These are phyloP conservation scores for Anisodus acutangulus DNA, from an alignment of 257 asterid species.

Conservation along the genomic window DNA sequence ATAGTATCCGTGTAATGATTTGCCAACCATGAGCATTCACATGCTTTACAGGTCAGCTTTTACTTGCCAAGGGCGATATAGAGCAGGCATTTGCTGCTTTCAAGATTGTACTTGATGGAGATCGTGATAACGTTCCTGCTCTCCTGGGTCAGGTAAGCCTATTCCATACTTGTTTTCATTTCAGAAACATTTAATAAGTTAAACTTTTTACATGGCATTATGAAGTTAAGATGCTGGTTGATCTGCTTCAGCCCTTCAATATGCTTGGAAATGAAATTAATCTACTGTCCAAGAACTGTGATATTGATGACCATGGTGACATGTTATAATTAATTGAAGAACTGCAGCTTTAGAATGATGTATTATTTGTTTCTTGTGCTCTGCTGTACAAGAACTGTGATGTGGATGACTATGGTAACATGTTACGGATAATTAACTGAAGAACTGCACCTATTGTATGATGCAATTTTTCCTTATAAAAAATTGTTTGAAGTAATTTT, in stretches of 20 bases:
- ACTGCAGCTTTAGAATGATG: slow-evolving; percentile 4
- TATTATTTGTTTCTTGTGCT: background rate
- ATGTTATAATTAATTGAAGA: slow-evolving; percentile 14
- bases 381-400: background rate
- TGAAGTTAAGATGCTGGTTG: slow-evolving; percentile 17
- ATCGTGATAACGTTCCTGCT: slow-evolving; percentile 91
- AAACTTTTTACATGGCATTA: background rate
- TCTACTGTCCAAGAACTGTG: slow-evolving; percentile 9
- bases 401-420: background rate
- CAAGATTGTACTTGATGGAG: slow-evolving; percentile 95
- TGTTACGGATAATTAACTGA: slow-evolving; percentile 2
- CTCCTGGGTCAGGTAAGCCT: slow-evolving; percentile 92
- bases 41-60: slow-evolving; percentile 81
- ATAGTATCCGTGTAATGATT: slow-evolving; percentile 18
- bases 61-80: slow-evolving; percentile 91
- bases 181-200: background rate
- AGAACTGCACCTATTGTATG: background rate
- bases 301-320: slow-evolving; percentile 21
- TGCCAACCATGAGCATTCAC: slow-evolving; percentile 25
- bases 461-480: background rate
- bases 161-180: slow-evolving; percentile 29
- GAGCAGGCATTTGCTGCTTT: slow-evolving; percentile 94
- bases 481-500: background rate
- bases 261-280: background rate
- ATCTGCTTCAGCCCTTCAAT: slow-evolving; percentile 5